Base-by-base conservation (phyloP, 2,329 filamentous ascomycete species). In the Lecanicillium sp. region DNA sequence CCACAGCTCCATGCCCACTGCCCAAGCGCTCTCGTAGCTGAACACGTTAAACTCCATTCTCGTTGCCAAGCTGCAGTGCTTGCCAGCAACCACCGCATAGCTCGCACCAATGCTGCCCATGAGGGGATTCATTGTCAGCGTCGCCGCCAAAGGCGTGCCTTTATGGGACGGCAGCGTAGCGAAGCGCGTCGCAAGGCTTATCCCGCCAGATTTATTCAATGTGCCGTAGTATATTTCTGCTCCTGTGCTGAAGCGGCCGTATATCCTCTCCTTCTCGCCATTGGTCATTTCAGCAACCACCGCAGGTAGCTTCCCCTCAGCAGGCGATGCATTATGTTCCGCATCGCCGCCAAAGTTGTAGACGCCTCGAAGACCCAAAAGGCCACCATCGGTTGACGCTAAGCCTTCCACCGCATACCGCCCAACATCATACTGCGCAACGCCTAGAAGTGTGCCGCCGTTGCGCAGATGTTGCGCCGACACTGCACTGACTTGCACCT, bases 1-100 rank as follows among this genome's bases (percentile, higher is more conserved):
- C 90, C 92, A 98, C 31, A 96, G 68, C 64, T 98, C 92, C 65
- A 87, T 85, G 12, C 92, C 92, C 17, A 96, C 75, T 18, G 88
- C 82, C 70, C 95, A 83, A 42, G 92, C 85, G 55, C 87, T 95
- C 66, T 98, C 92, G 66, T 95, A 98, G 57, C 87, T 95, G 63
- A 95, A 96, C 35, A 95, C 84, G 54, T 98, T 98, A 64, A 98
- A 98, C 55, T 94, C 88, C 64, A 96, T 90, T 35, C 84, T 80
- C 16, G 88, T 94, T 46, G 88, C 92, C 35, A 98, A 73, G 9
- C 87, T 85, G 49, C 94, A 77, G 51, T 87, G 79, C 25, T 76
- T 76, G 3, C 87, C 87, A 2, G 90, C 90, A 53, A 86, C 83
- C 34, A 96, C 85, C 0, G 92, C 85, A 58, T 98, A 98, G 13